Conservation (phyloP, 2,329 filamentous ascomycete species). For the Aspergillus brunneoviolaceus region DNA sequence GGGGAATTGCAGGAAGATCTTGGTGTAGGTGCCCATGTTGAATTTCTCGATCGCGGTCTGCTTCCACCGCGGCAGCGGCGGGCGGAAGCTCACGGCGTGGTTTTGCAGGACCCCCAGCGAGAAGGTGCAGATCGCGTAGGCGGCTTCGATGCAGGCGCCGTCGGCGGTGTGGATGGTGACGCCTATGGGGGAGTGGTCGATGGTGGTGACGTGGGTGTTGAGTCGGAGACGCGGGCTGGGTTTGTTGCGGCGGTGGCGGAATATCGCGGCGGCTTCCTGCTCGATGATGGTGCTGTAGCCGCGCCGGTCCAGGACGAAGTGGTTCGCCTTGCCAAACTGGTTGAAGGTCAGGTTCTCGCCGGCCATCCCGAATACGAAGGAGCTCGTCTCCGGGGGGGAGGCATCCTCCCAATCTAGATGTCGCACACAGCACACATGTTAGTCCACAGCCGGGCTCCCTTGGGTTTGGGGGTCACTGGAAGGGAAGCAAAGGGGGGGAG, state of each 20-base stretch:
- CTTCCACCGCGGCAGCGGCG: conserved; percentile 64
- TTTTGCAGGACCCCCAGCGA: conserved; percentile 67
- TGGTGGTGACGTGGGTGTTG: conserved; percentile 56
- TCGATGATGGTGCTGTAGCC: conserved; percentile 61
- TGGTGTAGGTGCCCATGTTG: conserved; percentile 70
- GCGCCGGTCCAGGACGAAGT: conserved; percentile 60
- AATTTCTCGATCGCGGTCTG: conserved; percentile 62
- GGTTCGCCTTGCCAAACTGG: conserved; percentile 62
- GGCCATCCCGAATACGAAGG: conserved; percentile 56
- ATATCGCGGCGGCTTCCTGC: conserved; percentile 58
- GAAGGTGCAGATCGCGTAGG: conserved; percentile 67
- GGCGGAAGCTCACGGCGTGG: conserved; percentile 58
- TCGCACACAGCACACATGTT: not conserved
- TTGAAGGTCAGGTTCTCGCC: conserved; percentile 62
- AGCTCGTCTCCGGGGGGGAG: conserved; percentile 57
- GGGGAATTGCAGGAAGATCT: conserved; percentile 69
- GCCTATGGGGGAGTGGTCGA: conserved; percentile 53
- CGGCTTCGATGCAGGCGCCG: conserved; percentile 58
- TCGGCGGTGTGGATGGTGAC: conserved; percentile 56
- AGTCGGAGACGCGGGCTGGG: conserved; percentile 57
- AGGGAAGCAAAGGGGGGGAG: not conserved
- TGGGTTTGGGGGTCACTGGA: not conserved
- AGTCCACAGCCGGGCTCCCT: not conserved
- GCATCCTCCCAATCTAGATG: conserved; percentile 59
- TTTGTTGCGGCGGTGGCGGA: conserved; percentile 40